Evolutionary conservation across 2,329 filamentous ascomycete genomes (phyloP), one percentile per base, ranked within the genome.

Genomic region (Exophiala oligosperma): DNA sequence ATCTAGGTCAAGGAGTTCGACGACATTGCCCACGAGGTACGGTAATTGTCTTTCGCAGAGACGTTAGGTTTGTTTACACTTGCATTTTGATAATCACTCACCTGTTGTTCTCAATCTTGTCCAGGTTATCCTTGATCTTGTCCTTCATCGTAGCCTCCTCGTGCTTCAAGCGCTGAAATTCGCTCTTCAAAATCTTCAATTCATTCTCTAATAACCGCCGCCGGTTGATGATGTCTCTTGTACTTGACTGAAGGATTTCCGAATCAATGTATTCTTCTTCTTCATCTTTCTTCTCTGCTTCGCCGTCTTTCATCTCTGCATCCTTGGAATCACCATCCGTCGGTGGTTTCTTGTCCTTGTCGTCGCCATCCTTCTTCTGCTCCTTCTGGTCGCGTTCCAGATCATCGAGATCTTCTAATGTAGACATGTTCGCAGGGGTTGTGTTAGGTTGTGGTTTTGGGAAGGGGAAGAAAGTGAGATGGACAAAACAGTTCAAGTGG

Each of bases 81-180:
- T 46, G 43, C 26, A 46, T 9, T 14, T 23, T 28, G 24, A 11
- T n/a, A 7, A 28, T 26, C 26, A 68, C 82, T 66, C 80, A 96
- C 92, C 92, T 86, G 81, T 99, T 99, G 78, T 99, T 97, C 67
- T 95, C 92, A 71, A 99, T 99, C 85, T 99, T 99, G 68, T 99
- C 95, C 70, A 91, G 79, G 72, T 99, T 99, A 74, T 99, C 94
- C 83, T 97, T 97, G 76, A 99, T 97, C 82, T 97, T 97, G 76
- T 97, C 93, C 58, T 87, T 87, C 94, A 99, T 99, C 49, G 91
- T 88, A 50, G 89, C 86, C 79, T 96, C 96, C 79, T 99, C 94
- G 71, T 99, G 94, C 69, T 89, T 89, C 78, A 99, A 82, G 68
- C 94, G 88, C 73, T 96, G 92, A 69, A 86, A 92, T 77, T 99